Conservation (phyloP, 2,329 filamentous ascomycete species). For the Exophiala spinifera region DNA sequence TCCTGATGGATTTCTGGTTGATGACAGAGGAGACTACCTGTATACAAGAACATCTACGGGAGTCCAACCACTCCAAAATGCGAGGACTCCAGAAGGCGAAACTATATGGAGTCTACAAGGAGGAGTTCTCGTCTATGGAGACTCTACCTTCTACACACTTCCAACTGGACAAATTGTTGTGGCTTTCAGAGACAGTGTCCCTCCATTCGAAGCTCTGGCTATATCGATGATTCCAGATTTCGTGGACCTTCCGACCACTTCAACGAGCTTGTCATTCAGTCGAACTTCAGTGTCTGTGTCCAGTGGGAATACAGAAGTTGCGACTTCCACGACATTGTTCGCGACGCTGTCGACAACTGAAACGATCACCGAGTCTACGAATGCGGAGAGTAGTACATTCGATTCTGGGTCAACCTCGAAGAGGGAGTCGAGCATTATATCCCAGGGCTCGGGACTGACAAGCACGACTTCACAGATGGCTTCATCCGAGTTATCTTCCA, state of each 20-base stretch:
- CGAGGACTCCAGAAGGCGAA: not conserved
- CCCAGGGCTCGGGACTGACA: not conserved
- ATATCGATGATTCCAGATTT: constrained; percentile 8
- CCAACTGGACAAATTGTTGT: constrained; percentile 6
- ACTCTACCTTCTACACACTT: constrained; percentile 9
- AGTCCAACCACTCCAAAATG: constrained; percentile 10
- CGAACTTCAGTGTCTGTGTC: not conserved
- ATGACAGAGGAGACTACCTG: not conserved
- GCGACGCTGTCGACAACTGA: not conserved
- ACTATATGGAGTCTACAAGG: constrained; percentile 15
- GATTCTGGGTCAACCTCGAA: not conserved
- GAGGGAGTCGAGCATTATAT: not conserved
- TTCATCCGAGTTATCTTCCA: too few species aligned
- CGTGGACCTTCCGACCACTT: not conserved
- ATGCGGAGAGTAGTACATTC: not conserved
- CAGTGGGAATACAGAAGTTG: not conserved
- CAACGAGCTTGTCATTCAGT: not conserved
- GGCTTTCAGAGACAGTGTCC: constrained; percentile 6
- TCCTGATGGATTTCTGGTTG: constrained; percentile 5
- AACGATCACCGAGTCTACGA: not conserved
- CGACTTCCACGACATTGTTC: not conserved
- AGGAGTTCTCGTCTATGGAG: constrained; percentile 8
- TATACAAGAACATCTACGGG: constrained; percentile 5
- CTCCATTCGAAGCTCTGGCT: constrained; percentile 8
- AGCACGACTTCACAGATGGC: too few species aligned